Evolutionary conservation across 192 early-diverging fungal genomes (phyloP).

Genomic region (Backusella sp.): DNA sequence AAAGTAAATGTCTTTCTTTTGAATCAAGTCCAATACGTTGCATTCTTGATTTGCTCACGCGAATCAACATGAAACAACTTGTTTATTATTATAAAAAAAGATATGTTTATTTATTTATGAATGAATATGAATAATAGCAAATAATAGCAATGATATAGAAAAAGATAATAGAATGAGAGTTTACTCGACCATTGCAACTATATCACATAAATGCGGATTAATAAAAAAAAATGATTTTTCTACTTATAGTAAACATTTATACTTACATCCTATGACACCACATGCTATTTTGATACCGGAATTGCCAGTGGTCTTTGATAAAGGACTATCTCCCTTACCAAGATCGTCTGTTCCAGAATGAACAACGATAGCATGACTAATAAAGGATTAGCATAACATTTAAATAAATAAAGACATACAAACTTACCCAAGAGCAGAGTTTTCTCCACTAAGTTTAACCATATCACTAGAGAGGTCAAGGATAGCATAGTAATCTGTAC

Average conservation of each 20-base stretch:
- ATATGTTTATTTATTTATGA: background rate
- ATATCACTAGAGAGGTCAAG: conserved; percentile 48
- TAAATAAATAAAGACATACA: background rate
- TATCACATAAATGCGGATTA: background rate
- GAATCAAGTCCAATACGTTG: conserved; percentile 1
- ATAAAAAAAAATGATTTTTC: background rate
- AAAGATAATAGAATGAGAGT: background rate
- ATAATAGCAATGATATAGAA: background rate
- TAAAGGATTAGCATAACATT: background rate
- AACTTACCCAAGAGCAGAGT: conserved; percentile 66
- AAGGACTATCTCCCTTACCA: conserved; percentile 62
- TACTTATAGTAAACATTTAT: background rate
- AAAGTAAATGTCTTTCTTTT: background rate
- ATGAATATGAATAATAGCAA: background rate
- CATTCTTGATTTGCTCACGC: background rate
- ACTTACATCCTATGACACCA: conserved; percentile 74
- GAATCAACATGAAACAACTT: background rate
- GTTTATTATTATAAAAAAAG: background rate
- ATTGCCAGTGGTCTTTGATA: conserved; percentile 76
- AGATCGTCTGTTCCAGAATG: conserved; percentile 82
- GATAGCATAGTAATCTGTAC: conserved; percentile 48
- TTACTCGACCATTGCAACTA: background rate
- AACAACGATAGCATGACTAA: conserved; percentile 72
- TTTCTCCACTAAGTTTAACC: conserved; percentile 64
- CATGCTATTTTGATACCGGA: conserved; percentile 79